phyloP scores from a whole-genome alignment of 768 basidiomycete genomes.

The Symmetrospora coprosmae region DNA sequence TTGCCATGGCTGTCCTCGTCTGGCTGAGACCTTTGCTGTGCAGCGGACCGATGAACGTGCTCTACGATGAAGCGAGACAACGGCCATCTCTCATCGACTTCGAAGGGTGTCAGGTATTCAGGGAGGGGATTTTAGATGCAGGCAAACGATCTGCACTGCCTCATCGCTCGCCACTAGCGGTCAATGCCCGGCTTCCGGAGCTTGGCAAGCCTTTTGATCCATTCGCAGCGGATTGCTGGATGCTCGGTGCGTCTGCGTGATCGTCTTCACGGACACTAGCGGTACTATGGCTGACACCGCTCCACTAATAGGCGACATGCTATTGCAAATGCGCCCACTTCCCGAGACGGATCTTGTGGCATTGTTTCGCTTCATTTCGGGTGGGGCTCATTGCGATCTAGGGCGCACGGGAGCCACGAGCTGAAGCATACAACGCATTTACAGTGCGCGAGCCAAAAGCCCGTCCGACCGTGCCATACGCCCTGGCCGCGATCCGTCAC shows the following conservation, averaged over 20 bases:
- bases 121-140: slow-evolving; percentile 2
- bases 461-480: slow-evolving; percentile 7
- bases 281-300: background rate
- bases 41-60: slow-evolving; percentile 9
- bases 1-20: background rate
- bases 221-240: slow-evolving; percentile 13
- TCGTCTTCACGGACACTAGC: background rate
- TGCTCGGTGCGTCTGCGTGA: no score
- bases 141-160: background rate
- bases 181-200: slow-evolving; percentile 16
- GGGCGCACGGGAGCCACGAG: background rate
- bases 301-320: background rate
- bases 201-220: background rate
- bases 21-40: background rate
- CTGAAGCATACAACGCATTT: background rate
- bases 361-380: background rate
- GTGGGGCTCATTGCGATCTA: background rate
- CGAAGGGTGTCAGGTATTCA: background rate
- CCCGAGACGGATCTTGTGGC: background rate
- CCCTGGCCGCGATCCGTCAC: background rate
- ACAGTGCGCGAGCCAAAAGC: slow-evolving; percentile 4
- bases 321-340: background rate
- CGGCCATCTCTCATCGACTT: slow-evolving; percentile 12
- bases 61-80: background rate
- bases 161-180: background rate